Evolutionary conservation across 1,139 yeast species (phyloP).

Genomic region (Scheffersomyces segobiensis): DNA sequence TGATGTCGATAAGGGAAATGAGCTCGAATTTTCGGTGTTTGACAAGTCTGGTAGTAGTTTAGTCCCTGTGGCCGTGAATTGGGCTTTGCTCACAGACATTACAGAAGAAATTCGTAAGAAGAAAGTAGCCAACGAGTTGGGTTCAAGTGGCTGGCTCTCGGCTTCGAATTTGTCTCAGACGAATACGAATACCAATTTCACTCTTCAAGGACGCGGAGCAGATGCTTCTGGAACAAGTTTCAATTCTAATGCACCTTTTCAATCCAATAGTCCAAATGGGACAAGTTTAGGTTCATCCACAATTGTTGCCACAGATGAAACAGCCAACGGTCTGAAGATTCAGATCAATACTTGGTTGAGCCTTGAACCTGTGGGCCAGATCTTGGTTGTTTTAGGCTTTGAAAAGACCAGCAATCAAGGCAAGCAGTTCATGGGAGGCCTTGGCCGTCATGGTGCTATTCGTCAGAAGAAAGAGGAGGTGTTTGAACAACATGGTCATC

Average conservation of each 20-base stretch:
- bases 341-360: constrained; percentile 83
- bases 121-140: constrained; percentile 75
- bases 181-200: constrained; percentile 14
- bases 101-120: constrained; percentile 93
- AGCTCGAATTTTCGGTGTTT: constrained; percentile 82
- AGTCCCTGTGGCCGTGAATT: constrained; percentile 90
- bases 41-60: constrained; percentile 68
- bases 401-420: constrained; percentile 61
- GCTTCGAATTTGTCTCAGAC: constrained; percentile 55
- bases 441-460: constrained; percentile 98
- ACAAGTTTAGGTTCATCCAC: neutral
- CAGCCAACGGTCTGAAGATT: constrained; percentile 23
- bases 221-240: constrained; percentile 2
- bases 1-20: constrained; percentile 87
- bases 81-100: constrained; percentile 87
- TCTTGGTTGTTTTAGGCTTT: constrained; percentile 74
- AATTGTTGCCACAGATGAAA: neutral
- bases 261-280: constrained; percentile 4
- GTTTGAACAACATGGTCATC: constrained; percentile 95
- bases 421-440: constrained; percentile 63
- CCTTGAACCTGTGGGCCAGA: constrained; percentile 92
- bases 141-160: constrained; percentile 83
- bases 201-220: constrained; percentile 1
- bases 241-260: constrained; percentile 3
- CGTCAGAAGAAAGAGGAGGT: constrained; percentile 94